These are phyloP conservation scores for Albophoma yamanashiensis DNA, from an alignment of 2,329 filamentous ascomycete genomes.

Conservation along the genomic window DNA sequence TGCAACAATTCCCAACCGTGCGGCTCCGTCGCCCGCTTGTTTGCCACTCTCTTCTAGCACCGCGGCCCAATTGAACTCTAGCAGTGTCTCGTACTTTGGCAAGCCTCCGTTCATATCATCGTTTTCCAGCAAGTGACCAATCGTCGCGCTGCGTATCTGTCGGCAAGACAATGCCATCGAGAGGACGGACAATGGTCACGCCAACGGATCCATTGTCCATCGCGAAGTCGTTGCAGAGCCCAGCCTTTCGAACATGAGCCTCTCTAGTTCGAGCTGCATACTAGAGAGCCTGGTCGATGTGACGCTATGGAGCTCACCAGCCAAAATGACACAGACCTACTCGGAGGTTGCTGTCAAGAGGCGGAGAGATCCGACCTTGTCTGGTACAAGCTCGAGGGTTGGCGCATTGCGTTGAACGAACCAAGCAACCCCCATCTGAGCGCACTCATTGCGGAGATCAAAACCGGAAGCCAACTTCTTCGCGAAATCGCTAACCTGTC, in stretches of 20 bases:
- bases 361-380: conserved; percentile 41
- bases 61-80: background rate
- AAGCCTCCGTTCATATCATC: too few species aligned
- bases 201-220: background rate
- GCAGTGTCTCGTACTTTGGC: background rate
- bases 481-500: conserved; percentile 44
- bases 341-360: conserved; percentile 43
- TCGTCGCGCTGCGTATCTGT: background rate
- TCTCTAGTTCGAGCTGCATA: background rate
- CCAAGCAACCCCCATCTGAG: conserved; percentile 35
- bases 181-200: conserved; percentile 1
- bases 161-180: background rate
- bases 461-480: conserved; percentile 31
- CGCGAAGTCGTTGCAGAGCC: background rate
- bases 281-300: conserved; percentile 6
- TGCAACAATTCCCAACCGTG: background rate
- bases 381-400: conserved; percentile 33
- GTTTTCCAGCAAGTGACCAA: too few species aligned
- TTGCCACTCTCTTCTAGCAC: background rate
- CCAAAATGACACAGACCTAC: conserved; percentile 25
- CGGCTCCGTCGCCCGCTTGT: background rate
- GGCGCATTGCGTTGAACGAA: conserved; percentile 34
- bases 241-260: background rate
- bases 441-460: conserved; percentile 36
- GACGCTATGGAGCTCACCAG: conserved; percentile 15